Evolutionary conservation across 306 rosid species (phyloP).

Genomic region (Alnus glutinosa): DNA sequence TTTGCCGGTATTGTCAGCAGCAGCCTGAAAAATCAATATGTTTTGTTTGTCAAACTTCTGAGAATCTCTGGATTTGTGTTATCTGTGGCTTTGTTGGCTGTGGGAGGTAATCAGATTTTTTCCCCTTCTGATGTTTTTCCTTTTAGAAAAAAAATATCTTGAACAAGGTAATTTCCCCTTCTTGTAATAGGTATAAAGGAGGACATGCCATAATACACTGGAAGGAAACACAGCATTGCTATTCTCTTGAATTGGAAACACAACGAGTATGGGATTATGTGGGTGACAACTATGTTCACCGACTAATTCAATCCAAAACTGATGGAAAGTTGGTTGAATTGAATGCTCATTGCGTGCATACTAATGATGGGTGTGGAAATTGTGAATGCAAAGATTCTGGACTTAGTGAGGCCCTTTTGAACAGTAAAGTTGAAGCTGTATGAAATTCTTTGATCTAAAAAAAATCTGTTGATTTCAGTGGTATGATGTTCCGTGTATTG

Average conservation of each 20-base stretch:
- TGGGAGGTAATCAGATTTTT: slow-evolving; percentile 64
- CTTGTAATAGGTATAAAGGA: slow-evolving; percentile 63
- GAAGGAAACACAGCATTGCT: slow-evolving; percentile 95
- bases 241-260: slow-evolving; percentile 92
- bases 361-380: slow-evolving; percentile 58
- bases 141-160: slow-evolving; percentile 5
- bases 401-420: slow-evolving; percentile 73
- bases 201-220: slow-evolving; percentile 93
- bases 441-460: slow-evolving; percentile 28
- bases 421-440: slow-evolving; percentile 96
- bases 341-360: slow-evolving; percentile 62
- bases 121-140: slow-evolving; percentile 1
- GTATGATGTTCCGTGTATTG: slow-evolving; percentile 18
- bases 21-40: slow-evolving; percentile 92
- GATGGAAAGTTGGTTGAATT: slow-evolving; percentile 92
- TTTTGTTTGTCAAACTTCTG: slow-evolving; percentile 86
- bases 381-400: slow-evolving; percentile 74
- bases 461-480: slow-evolving; percentile 2
- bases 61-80: slow-evolving; percentile 95
- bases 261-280: slow-evolving; percentile 95
- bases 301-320: slow-evolving; percentile 91
- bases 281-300: slow-evolving; percentile 95
- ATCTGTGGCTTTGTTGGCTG: slow-evolving; percentile 98
- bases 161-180: not conserved
- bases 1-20: slow-evolving; percentile 95